Evolutionary conservation across 345 rosid species (phyloP), one percentile per base, ranked within the genome.

Genomic region (Acer yangbiense): DNA sequence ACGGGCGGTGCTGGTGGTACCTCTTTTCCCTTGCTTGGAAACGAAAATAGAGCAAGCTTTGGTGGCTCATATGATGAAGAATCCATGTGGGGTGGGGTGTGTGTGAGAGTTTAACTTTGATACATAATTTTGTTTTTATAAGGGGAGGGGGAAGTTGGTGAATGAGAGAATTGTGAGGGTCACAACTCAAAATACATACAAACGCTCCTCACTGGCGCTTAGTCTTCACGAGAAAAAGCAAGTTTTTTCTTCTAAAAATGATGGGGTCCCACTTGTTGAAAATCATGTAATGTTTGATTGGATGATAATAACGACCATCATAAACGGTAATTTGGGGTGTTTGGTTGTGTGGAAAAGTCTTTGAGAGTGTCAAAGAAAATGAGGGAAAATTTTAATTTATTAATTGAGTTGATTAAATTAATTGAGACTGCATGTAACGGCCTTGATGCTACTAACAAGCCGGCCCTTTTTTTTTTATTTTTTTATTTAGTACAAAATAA

Each of bases 1-100:
- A 91, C 75, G 10, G 98, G 99, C 7, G 98, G 91, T 17, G 99
- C 89, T 2, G 64, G 64, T 16, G 58, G n/a, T 4, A 88, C 65
- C 81, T 88, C 87, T 25, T 44, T 63, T 58, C 65, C 77, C 77
- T 71, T 86, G 86, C 12, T 48, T 1, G 95, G 93, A 69, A 90
- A 82, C 41, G 94, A 79, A 73, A 74, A 77, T 39, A 92, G 80
- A 65, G 90, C 79, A 64, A 93, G 92, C 84, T 88, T 89, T 13
- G 90, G 92, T 1, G 83, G 11, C 25, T 52, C 9, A 43, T 43
- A 46, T 32, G 39, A 21, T 41, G 18, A n/a, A 4, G 52, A 52
- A 21, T n/a, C n/a, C 63, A 29, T 71, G 43, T 1, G 0, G 7
- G 46, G 9, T 6, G 46, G 1, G 4, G 46, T 35, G 4, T 35